phyloP scores from a whole-genome alignment of 2,329 filamentous ascomycete species.

The Immersiporthe knoxdaviesiana region DNA sequence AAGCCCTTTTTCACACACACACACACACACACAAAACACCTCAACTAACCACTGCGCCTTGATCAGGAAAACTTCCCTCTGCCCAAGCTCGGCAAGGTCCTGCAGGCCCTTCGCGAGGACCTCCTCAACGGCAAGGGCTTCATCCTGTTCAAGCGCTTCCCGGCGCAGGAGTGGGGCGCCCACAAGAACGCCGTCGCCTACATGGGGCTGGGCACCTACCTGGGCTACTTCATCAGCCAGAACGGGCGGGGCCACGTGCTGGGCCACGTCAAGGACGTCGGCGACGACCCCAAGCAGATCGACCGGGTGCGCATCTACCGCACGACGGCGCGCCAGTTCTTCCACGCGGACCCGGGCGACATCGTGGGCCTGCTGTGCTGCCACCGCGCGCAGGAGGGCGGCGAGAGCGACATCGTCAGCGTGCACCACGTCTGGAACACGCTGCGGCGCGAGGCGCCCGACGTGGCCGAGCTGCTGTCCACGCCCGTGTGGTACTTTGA shows the following conservation, averaged over 20 bases:
- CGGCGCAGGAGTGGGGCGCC: conserved; percentile 73
- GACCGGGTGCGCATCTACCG: conserved; percentile 89
- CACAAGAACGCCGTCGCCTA: conserved; percentile 86
- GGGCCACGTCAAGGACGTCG: conserved; percentile 87
- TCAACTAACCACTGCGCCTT: background rate
- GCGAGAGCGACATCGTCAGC: conserved; percentile 81
- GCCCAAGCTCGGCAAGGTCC: conserved; percentile 43
- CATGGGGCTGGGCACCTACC: conserved; percentile 83
- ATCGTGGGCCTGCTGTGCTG: conserved; percentile 84
- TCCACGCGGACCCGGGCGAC: conserved; percentile 83
- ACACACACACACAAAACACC: too few relatives aligned
- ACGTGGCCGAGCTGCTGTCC: conserved; percentile 75
- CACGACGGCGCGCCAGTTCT: conserved; percentile 83
- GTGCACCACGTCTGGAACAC: conserved; percentile 82
- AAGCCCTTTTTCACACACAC: background rate
- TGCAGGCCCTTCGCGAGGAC: conserved; percentile 44
- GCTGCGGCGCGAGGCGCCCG: conserved; percentile 73
- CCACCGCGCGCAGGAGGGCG: conserved; percentile 75
- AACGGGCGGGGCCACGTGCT: conserved; percentile 85
- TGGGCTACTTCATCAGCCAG: conserved; percentile 87
- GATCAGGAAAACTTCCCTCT: conserved; percentile 48
- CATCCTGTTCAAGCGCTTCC: conserved; percentile 85
- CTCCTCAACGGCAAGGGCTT: conserved; percentile 83
- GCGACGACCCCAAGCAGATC: conserved; percentile 79
- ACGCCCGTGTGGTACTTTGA: conserved; percentile 90